These are phyloP conservation scores for Mitragyna speciosa DNA, from an alignment of 257 asterid genomes.

Conservation along the genomic window DNA sequence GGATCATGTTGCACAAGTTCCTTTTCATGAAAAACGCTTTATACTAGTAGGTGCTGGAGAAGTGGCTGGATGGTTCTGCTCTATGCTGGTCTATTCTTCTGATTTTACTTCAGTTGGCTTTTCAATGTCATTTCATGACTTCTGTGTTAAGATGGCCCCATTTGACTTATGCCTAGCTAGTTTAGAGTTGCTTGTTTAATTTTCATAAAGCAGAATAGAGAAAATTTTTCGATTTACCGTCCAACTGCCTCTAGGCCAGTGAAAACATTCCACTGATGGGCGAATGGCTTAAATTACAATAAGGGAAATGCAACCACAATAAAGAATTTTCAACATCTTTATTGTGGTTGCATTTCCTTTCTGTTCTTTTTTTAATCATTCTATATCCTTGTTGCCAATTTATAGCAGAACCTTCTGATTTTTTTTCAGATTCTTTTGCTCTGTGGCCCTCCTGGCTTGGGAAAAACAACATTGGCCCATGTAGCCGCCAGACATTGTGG, in stretches of 20 bases:
- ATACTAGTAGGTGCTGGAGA: neutral
- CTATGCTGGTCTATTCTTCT: neutral
- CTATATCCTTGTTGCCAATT: neutral
- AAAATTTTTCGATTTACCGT: conserved; percentile 1
- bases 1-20: neutral
- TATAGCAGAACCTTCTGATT: conserved; percentile 20
- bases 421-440: conserved; percentile 78
- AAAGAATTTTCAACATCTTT: neutral
- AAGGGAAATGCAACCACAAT: too few relatives aligned
- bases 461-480: conserved; percentile 99
- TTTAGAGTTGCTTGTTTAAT: neutral
- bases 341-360: neutral
- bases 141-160: neutral
- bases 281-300: neutral
- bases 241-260: neutral
- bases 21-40: neutral
- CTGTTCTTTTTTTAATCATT: neutral
- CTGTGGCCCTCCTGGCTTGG: conserved; percentile 99
- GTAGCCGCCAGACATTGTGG: conserved; percentile 98
- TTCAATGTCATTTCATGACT: conserved; percentile 2
- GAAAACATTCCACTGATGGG: neutral
- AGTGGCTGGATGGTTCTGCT: neutral
- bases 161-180: neutral
- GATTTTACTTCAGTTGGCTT: conserved; percentile 4
- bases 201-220: neutral